These are phyloP conservation scores for Termitomyces sp. DNA, from an alignment of 768 basidiomycete genomes.

Conservation along the genomic window DNA sequence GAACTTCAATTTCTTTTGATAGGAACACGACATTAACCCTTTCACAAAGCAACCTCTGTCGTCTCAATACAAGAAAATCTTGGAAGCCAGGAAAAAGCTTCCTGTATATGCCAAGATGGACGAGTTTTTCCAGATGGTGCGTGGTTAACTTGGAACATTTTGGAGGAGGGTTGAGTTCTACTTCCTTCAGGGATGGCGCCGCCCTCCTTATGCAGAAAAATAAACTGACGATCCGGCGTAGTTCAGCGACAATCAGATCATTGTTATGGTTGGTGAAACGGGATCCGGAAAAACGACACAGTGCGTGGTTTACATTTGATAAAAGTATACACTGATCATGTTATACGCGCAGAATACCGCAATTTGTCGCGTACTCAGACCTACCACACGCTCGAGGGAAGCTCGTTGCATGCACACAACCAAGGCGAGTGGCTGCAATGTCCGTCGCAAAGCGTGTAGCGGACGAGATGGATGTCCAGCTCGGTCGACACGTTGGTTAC, in stretches of 20 bases:
- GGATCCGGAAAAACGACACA: conserved; percentile 97
- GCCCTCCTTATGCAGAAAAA: conserved; percentile 23
- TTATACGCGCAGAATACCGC: conserved; percentile 64
- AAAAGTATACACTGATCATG: conserved; percentile 8
- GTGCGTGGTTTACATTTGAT: conserved; percentile 38
- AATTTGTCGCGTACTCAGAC: conserved; percentile 93
- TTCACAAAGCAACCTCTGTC: conserved; percentile 83
- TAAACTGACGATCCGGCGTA: conserved; percentile 31
- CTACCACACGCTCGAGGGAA: conserved; percentile 87
- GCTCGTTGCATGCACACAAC: conserved; percentile 95
- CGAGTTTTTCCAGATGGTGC: conserved; percentile 85
- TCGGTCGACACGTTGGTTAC: conserved; percentile 95
- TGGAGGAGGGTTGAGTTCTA: conserved; percentile 42
- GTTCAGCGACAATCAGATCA: conserved; percentile 81
- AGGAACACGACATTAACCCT: conserved; percentile 83
- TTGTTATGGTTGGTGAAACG: conserved; percentile 91
- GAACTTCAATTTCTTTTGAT: neutral
- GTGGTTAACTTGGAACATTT: conserved; percentile 30
- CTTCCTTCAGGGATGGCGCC: conserved; percentile 38
- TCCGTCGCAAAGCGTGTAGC: conserved; percentile 98
- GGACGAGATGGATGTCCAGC: conserved; percentile 96
- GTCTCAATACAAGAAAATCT: conserved; percentile 78
- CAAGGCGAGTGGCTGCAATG: conserved; percentile 95
- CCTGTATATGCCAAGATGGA: conserved; percentile 93
- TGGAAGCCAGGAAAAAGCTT: conserved; percentile 80